Conservation (phyloP, 2,329 filamentous ascomycete genomes). For the Cercospora sp. region DNA sequence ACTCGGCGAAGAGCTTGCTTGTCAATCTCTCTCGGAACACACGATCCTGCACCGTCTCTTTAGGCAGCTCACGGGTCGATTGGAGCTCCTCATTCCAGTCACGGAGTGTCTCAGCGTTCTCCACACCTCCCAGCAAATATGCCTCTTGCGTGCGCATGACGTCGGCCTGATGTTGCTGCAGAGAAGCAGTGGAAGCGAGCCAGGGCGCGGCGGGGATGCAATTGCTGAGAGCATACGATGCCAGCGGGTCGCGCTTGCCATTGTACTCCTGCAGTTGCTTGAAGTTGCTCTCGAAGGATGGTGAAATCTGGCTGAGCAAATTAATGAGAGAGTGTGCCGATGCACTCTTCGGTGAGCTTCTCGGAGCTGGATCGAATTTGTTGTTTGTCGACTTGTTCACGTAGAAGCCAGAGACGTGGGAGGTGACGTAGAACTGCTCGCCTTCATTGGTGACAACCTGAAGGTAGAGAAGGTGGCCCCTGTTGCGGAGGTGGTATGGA, state of each 20-base stretch:
- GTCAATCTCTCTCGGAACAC: constrained; percentile 93
- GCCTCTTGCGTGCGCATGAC: constrained; percentile 89
- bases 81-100: constrained; percentile 99
- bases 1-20: constrained; percentile 95
- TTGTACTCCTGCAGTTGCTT: constrained; percentile 79
- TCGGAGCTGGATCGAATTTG: constrained; percentile 90
- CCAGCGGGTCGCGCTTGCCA: constrained; percentile 79
- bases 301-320: constrained; percentile 75
- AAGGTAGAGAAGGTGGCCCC: constrained; percentile 89
- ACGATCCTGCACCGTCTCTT: constrained; percentile 89
- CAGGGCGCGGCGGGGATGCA: constrained; percentile 89
- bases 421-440: constrained; percentile 90
- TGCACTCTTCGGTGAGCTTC: constrained; percentile 73
- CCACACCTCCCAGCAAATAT: constrained; percentile 83
- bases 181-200: constrained; percentile 73
- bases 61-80: constrained; percentile 89
- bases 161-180: constrained; percentile 73
- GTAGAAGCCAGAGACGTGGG: constrained; percentile 92
- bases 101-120: constrained; percentile 89
- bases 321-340: constrained; percentile 83
- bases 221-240: constrained; percentile 94
- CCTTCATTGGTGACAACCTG: constrained; percentile 88
- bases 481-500: constrained; percentile 84
- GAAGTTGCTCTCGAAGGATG: constrained; percentile 78
- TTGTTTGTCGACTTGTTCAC: constrained; percentile 94